Evolutionary conservation across 371 early-diverging fungal genomes (phyloP), one percentile per base, ranked within the genome.

Genomic region (Rhizomucor pusillus): DNA sequence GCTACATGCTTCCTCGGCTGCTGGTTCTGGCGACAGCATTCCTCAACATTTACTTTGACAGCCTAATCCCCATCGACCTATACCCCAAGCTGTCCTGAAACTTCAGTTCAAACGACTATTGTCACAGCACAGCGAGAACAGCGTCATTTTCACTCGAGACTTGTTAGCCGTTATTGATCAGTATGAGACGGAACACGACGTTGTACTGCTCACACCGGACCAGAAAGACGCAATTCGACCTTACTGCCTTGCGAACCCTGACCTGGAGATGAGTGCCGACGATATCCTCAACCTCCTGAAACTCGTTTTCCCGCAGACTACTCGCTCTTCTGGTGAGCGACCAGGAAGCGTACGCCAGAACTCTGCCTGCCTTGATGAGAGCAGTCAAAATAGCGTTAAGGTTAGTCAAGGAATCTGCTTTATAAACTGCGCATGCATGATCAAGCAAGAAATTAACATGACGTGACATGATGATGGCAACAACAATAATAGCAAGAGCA

Each of bases 201-300:
- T 77, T 16, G 43, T 59, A 5, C 47, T 77, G 14, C 57, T 77
- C 29, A 67, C 77, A 5, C 49, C 59, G 20, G 52, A 58, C 1
- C 77, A 77, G 57, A 73, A 71, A 47, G 69, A 54, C 37, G 73
- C 71, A n/a, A 73, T 77, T 40, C 60, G 63, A 46, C 73, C 77
- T 22, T 77, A 69, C 23, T 63, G 60, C 10, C 37, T 47, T 36
- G 57, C 59, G 19, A 71, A 69, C 52, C 77, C 77, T 43, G 77
- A 77, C 63, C 52, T 77, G 51, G 77, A 77, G 66, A 77, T 77
- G 73, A 71, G 67, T 37, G 58, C 71, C 56, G 74, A 77, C 43
- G 77, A 77, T 66, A 73, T 77, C 35, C 44, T 77, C 1, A 65
- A 66, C 34, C 62, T 77, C 12, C 50, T 77, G 20, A 73, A 66